These are phyloP conservation scores for Sphagnum contortum DNA, from an alignment of 225 moss, liverwort and hornwort genomes.

Conservation along the genomic window DNA sequence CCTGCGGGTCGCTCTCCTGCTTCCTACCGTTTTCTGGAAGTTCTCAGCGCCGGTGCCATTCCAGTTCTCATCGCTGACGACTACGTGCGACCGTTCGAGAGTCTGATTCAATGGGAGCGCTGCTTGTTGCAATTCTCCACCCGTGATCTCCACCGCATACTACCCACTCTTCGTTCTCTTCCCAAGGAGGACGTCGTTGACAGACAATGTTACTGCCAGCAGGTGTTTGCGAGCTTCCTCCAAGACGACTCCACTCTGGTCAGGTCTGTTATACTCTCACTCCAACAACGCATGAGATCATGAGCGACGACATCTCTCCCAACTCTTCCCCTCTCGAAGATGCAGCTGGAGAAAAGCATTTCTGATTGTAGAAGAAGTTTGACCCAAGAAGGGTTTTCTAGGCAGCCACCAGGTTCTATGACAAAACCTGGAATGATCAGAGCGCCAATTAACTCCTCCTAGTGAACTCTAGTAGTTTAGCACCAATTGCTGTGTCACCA, in stretches of 20 bases:
- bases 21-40: constrained; percentile 57
- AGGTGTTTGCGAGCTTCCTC: constrained; percentile 31
- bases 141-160: constrained; percentile 34
- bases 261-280: constrained; percentile 31
- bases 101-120: constrained; percentile 53
- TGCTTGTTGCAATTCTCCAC: constrained; percentile 57
- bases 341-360: too few species aligned
- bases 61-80: constrained; percentile 56
- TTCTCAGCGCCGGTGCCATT: constrained; percentile 51
- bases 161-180: constrained; percentile 35
- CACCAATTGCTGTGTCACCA: too few species aligned
- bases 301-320: too few species aligned
- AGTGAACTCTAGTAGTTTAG: too few species aligned
- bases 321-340: too few species aligned
- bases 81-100: constrained; percentile 53
- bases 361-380: too few species aligned
- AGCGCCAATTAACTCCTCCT: too few species aligned
- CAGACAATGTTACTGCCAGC: constrained; percentile 45
- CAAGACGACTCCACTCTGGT: constrained; percentile 37
- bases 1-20: constrained; percentile 50
- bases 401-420: too few species aligned
- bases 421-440: too few species aligned
- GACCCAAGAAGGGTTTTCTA: too few species aligned
- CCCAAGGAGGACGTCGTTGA: constrained; percentile 28
- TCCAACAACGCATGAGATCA: not conserved